Evolutionary conservation across 257 asterid species (phyloP).

Genomic region (Gynochthodes officinalis): DNA sequence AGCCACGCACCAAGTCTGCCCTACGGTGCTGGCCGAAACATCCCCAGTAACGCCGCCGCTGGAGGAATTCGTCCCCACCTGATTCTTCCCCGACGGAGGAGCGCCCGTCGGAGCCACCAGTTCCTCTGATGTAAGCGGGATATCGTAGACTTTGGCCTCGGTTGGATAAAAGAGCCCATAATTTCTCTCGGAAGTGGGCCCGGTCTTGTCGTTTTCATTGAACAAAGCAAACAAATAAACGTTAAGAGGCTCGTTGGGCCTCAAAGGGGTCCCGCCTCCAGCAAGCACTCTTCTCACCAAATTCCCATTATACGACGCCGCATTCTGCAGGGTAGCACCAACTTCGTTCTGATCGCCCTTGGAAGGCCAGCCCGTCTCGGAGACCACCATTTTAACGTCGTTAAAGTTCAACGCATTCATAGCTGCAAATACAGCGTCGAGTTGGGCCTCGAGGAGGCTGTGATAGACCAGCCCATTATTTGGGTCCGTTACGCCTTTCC

Average conservation of each 20-base stretch:
- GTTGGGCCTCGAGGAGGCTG: conserved; percentile 68
- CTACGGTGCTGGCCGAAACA: conserved; percentile 20
- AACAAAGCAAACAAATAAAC: conserved; percentile 77
- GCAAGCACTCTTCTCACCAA: conserved; percentile 58
- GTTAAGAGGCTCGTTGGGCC: conserved; percentile 58
- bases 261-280: conserved; percentile 68
- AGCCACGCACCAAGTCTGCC: conserved; percentile 91
- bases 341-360: conserved; percentile 64
- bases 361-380: conserved; percentile 98
- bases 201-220: conserved; percentile 76
- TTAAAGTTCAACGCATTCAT: conserved; percentile 42
- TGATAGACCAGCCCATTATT: conserved; percentile 63
- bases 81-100: conserved; percentile 20
- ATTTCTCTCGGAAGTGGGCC: conserved; percentile 66
- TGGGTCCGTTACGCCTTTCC: conserved; percentile 46
- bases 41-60: conserved; percentile 22
- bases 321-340: conserved; percentile 53
- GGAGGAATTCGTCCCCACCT: conserved; percentile 23
- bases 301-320: conserved; percentile 83
- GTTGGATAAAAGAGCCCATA: conserved; percentile 75
- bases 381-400: conserved; percentile 45
- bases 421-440: conserved; percentile 84
- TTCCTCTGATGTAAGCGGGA: conserved; percentile 37
- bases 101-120: background rate
- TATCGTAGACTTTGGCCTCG: conserved; percentile 52